Evolutionary conservation across 2,329 filamentous ascomycete genomes (phyloP).

Genomic region (Onygenales sp.): DNA sequence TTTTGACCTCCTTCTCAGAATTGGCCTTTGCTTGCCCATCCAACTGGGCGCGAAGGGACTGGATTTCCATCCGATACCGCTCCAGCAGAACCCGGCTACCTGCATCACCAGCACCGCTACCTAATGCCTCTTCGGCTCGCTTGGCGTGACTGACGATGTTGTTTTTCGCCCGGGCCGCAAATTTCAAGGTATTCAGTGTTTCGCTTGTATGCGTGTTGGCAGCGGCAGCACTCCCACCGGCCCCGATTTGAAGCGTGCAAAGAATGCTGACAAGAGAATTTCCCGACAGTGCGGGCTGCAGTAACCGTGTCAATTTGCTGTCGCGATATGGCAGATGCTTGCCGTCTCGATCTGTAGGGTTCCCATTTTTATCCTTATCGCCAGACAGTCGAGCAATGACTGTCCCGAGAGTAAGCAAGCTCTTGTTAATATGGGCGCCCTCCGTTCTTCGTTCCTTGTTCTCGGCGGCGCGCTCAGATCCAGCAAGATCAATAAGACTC

Average conservation of each 20-base stretch:
- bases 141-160: constrained; percentile 97
- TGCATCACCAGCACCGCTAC: constrained; percentile 65
- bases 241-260: constrained; percentile 88
- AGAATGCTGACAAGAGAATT: constrained; percentile 94
- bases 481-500: constrained; percentile 90
- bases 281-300: constrained; percentile 87
- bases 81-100: constrained; percentile 81
- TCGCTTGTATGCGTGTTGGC: constrained; percentile 71
- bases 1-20: constrained; percentile 44
- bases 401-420: constrained; percentile 83
- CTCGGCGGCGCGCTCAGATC: constrained; percentile 91
- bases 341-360: constrained; percentile 65
- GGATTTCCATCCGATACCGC: constrained; percentile 87
- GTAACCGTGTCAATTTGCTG: constrained; percentile 86
- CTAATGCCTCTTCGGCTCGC: constrained; percentile 80
- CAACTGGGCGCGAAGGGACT: constrained; percentile 68
- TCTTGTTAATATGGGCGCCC: constrained; percentile 98
- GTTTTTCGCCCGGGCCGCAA: constrained; percentile 93
- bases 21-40: constrained; percentile 67
- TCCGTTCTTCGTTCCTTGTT: constrained; percentile 89
- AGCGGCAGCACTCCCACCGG: constrained; percentile 59
- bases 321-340: constrained; percentile 95
- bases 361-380: constrained; percentile 71
- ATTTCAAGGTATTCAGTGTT: constrained; percentile 92
- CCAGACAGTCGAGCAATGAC: constrained; percentile 91